Percentiles rank a stretch among this genome's conserved stretches.
These are phyloP conservation scores for Xylariaceae sp. DNA, from an alignment of 2,329 filamentous ascomycete species.

Conservation along the genomic window DNA sequence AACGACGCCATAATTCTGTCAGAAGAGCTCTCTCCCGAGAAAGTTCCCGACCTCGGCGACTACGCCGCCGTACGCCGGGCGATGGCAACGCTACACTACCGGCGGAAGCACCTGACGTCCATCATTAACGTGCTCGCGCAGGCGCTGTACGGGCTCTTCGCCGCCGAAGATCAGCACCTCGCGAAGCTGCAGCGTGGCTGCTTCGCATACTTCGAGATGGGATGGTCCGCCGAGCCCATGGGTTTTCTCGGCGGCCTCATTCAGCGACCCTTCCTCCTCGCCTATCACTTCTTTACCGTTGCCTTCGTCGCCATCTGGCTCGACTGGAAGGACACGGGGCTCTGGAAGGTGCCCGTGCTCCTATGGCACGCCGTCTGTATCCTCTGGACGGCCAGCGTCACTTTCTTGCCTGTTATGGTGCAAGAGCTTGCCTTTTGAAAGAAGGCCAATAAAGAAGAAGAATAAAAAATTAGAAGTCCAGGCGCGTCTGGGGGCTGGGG, in stretches of 20 bases:
- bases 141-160: constrained; percentile 86
- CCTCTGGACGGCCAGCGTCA: constrained; percentile 72
- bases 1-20: constrained; percentile 81
- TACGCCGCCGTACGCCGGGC: constrained; percentile 58
- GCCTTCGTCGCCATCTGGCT: constrained; percentile 82
- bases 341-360: constrained; percentile 58
- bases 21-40: constrained; percentile 63
- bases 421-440: constrained; percentile 47
- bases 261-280: constrained; percentile 67
- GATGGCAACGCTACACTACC: constrained; percentile 78
- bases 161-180: constrained; percentile 72
- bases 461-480: no score
- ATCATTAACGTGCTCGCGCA: constrained; percentile 98
- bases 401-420: constrained; percentile 78
- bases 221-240: constrained; percentile 70
- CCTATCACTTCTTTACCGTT: constrained; percentile 92
- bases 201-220: constrained; percentile 83
- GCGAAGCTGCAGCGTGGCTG: constrained; percentile 80
- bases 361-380: constrained; percentile 62
- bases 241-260: constrained; percentile 79
- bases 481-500: no score
- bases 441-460: no score
- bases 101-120: constrained; percentile 70
- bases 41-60: constrained; percentile 65
- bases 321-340: constrained; percentile 44